These are phyloP conservation scores for Gamarada debralockiae DNA, from an alignment of 495 filamentous ascomycete species.

Conservation along the genomic window DNA sequence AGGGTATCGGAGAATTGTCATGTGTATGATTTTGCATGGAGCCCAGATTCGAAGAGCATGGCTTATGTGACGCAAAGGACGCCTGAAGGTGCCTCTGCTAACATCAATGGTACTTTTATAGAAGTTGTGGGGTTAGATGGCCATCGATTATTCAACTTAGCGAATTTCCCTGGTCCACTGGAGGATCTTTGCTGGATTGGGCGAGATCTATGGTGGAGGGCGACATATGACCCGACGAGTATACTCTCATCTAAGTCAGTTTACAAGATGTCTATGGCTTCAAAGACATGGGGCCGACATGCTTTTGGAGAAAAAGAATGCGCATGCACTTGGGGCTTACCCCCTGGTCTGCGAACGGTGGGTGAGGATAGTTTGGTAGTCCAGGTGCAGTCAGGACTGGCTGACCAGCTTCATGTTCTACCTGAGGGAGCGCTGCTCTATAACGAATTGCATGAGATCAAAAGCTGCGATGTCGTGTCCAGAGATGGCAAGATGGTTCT, in stretches of 20 bases:
- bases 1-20: background rate
- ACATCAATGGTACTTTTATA: background rate
- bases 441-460: background rate
- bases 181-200: background rate
- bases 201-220: background rate
- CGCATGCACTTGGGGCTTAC: background rate
- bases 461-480: background rate
- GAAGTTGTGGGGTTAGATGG: background rate
- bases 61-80: background rate
- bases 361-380: background rate
- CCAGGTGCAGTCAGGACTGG: background rate
- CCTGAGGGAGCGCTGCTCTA: background rate
- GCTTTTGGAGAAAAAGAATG: conserved; percentile 1
- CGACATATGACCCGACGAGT: no score
- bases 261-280: conserved; percentile 1
- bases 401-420: background rate
- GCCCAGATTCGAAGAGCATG: background rate
- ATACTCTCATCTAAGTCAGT: background rate
- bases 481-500: background rate
- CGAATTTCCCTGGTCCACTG: background rate
- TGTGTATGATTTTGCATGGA: background rate
- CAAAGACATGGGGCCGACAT: background rate
- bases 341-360: background rate
- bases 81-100: background rate
- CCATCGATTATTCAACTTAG: background rate